phyloP scores from a whole-genome alignment of 1,284 basidiomycete genomes.

The Puccinia horiana region DNA sequence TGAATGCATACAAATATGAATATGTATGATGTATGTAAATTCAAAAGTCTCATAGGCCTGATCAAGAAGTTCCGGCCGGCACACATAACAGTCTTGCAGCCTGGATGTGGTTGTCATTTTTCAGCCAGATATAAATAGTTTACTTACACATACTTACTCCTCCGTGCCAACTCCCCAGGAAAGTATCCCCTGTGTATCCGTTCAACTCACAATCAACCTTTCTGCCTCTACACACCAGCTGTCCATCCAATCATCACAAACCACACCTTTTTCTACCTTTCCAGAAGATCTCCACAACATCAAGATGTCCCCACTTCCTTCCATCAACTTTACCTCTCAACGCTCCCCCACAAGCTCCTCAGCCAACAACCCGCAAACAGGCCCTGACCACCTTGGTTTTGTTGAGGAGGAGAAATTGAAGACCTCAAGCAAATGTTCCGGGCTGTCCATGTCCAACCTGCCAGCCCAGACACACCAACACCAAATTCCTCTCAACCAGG shows the following conservation, averaged over 20 bases:
- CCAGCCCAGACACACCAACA: background rate
- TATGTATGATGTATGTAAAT: background rate
- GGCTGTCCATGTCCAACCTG: background rate
- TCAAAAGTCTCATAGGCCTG: background rate
- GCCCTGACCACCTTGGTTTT: background rate
- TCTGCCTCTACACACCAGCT: background rate
- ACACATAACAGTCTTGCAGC: background rate
- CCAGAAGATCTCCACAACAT: background rate
- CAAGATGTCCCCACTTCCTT: background rate
- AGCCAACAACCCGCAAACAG: background rate
- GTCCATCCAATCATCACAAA: background rate
- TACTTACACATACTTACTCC: too few species aligned
- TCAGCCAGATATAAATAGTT: background rate
- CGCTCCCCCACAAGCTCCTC: background rate
- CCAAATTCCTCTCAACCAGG: background rate
- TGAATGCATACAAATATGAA: background rate
- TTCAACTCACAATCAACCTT: background rate
- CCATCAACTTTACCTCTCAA: background rate
- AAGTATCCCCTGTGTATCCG: background rate
- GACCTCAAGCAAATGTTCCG: conserved; percentile 13
- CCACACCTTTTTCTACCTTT: background rate
- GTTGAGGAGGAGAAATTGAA: conserved; percentile 42
- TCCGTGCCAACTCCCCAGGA: background rate
- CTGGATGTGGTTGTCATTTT: background rate
- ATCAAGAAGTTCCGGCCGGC: background rate